Percentiles rank a stretch among this genome's conserved stretches.
Conservation (phyloP, 371 early-diverging fungal genomes). For the Polyrhizophydium stewartii region DNA sequence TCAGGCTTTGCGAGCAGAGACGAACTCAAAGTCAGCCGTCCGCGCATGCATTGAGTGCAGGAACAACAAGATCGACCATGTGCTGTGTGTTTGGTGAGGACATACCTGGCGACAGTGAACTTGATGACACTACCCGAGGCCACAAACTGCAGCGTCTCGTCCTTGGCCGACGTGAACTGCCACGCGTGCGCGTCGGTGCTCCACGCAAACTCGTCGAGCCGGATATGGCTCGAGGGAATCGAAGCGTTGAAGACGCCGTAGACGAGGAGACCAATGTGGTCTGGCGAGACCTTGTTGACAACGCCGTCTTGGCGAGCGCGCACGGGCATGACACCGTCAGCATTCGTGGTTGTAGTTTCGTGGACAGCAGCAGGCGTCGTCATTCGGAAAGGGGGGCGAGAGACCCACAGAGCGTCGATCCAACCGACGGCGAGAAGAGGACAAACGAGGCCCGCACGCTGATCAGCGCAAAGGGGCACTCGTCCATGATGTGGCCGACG, state of each 20-base stretch:
- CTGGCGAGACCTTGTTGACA: slow-evolving; percentile 90
- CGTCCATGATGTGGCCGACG: slow-evolving; percentile 67
- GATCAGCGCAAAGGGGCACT: slow-evolving; percentile 82
- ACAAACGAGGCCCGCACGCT: slow-evolving; percentile 65
- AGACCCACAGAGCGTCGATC: neutral
- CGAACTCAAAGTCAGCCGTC: too few species aligned
- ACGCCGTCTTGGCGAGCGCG: slow-evolving; percentile 57
- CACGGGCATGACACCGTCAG: too few species aligned
- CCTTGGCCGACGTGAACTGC: slow-evolving; percentile 7
- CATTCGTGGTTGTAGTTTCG: too few species aligned
- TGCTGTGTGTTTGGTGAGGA: too few species aligned
- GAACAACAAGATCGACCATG: too few species aligned
- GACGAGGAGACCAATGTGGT: slow-evolving; percentile 90
- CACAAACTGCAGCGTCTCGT: slow-evolving; percentile 8
- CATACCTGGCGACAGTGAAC: slow-evolving; percentile 32
- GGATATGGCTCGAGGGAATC: slow-evolving; percentile 78
- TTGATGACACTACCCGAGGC: slow-evolving; percentile 14
- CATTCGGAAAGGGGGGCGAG: neutral
- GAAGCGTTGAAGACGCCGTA: slow-evolving; percentile 94
- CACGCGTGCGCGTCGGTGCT: slow-evolving; percentile 25
- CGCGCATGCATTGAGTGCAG: too few species aligned
- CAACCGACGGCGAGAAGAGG: slow-evolving; percentile 69
- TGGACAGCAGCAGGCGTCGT: neutral
- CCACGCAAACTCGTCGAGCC: slow-evolving; percentile 71
- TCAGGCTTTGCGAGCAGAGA: too few species aligned